A percentile compares a stretch with the other conserved stretches of the same genome.
phyloP scores from a whole-genome alignment of 2,329 filamentous ascomycete species.

The Albophoma yamanashiensis region DNA sequence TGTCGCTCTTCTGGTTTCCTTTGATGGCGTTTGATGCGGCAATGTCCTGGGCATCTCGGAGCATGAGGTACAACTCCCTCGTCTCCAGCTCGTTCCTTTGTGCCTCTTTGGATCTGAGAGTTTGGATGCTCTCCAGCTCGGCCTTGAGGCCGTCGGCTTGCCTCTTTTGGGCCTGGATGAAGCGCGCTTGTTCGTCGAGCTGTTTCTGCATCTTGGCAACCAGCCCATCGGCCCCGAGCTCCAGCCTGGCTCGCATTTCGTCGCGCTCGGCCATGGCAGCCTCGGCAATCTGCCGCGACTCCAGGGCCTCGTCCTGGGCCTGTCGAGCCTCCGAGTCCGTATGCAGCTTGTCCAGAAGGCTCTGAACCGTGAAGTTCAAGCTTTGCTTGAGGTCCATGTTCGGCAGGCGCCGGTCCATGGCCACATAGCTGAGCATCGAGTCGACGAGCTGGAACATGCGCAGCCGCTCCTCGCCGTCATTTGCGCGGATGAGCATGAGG shows the following conservation, averaged over 20 bases:
- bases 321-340: constrained; percentile 92
- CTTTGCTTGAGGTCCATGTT: constrained; percentile 98
- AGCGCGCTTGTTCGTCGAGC: constrained; percentile 80
- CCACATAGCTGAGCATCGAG: constrained; percentile 97
- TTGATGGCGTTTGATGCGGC: constrained; percentile 72
- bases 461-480: constrained; percentile 81
- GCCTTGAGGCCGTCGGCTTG: constrained; percentile 83
- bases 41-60: constrained; percentile 92
- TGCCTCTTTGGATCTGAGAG: constrained; percentile 77
- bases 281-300: constrained; percentile 86
- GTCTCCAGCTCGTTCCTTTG: constrained; percentile 95
- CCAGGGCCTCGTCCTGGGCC: constrained; percentile 81
- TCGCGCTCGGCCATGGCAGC: constrained; percentile 93
- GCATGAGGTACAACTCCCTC: constrained; percentile 93
- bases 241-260: constrained; percentile 81
- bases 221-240: constrained; percentile 84
- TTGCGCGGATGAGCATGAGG: constrained; percentile 82
- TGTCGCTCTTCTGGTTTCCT: constrained; percentile 37
- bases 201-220: constrained; percentile 90
- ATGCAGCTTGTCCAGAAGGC: constrained; percentile 85
- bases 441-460: constrained; percentile 97
- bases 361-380: constrained; percentile 95
- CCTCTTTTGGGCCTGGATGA: constrained; percentile 80
- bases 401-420: constrained; percentile 90
- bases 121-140: constrained; percentile 78